Percentiles rank a stretch among this genome's conserved stretches.
phyloP scores from a whole-genome alignment of 2,329 filamentous ascomycete genomes.

The Apiospora hydei region DNA sequence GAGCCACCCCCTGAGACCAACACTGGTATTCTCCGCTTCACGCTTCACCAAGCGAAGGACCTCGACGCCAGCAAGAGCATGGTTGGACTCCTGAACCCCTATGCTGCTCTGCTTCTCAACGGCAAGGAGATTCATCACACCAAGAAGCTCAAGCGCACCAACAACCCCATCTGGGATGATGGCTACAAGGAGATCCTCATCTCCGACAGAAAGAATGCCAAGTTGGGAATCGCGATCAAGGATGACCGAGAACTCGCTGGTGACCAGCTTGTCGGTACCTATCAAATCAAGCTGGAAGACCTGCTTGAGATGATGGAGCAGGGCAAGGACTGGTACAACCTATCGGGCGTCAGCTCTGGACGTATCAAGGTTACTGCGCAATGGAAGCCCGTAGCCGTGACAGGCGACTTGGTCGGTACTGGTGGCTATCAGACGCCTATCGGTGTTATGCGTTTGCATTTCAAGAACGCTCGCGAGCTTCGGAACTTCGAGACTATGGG shows the following conservation, averaged over 20 bases:
- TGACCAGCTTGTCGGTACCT: conserved; percentile 87
- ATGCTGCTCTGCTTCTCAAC: conserved; percentile 87
- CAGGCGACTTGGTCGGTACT: conserved; percentile 77
- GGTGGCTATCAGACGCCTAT: conserved; percentile 93
- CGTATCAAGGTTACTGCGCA: conserved; percentile 90
- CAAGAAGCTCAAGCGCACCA: conserved; percentile 93
- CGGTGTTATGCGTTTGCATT: conserved; percentile 93
- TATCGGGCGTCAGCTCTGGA: conserved; percentile 81
- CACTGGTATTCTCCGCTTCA: conserved; percentile 93
- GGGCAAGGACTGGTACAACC: conserved; percentile 95
- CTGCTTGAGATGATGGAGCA: conserved; percentile 90
- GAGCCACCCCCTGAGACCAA: conserved; percentile 88
- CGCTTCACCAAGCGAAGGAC: conserved; percentile 94
- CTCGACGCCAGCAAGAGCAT: conserved; percentile 91
- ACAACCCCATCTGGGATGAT: conserved; percentile 96
- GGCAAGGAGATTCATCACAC: conserved; percentile 89
- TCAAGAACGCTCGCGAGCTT: conserved; percentile 81
- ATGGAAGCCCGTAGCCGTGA: conserved; percentile 93
- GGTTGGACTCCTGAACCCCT: conserved; percentile 89
- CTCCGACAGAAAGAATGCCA: conserved; percentile 89
- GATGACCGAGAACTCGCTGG: conserved; percentile 87
- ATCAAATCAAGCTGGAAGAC: conserved; percentile 95
- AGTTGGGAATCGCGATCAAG: conserved; percentile 91
- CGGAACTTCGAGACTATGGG: conserved; percentile 94
- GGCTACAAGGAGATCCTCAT: conserved; percentile 94